A percentile compares a stretch with the other conserved stretches of the same genome.
Conservation (phyloP, 495 filamentous ascomycete species). For the Amphirosellinia nigrospora region DNA sequence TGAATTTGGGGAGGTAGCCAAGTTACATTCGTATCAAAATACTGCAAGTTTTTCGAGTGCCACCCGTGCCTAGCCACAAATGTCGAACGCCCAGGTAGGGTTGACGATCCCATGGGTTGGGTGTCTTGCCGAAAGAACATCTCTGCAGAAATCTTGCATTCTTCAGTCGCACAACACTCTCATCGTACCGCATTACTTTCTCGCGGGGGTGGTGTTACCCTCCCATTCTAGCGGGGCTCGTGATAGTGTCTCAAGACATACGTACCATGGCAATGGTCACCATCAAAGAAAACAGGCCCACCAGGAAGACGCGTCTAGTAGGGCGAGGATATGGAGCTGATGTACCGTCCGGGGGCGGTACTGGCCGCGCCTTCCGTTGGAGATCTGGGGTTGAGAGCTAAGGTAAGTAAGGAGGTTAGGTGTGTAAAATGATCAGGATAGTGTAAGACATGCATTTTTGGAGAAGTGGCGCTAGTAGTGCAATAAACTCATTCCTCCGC, state of each 20-base stretch:
- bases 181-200: neutral
- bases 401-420: neutral
- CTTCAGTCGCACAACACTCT: neutral
- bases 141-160: neutral
- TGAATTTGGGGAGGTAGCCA: neutral
- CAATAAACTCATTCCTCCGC: slow-evolving; percentile 23
- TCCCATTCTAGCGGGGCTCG: slow-evolving; percentile 13
- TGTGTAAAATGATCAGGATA: neutral
- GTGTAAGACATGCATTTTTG: slow-evolving; percentile 4
- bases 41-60: neutral
- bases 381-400: slow-evolving; percentile 11
- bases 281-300: neutral
- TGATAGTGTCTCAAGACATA: slow-evolving; percentile 21
- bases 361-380: neutral
- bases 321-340: neutral
- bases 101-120: slow-evolving; percentile 28
- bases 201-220: slow-evolving; percentile 9
- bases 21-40: neutral
- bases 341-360: slow-evolving; percentile 1
- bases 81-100: neutral
- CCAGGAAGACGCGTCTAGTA: neutral
- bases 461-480: slow-evolving; percentile 1
- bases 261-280: neutral
- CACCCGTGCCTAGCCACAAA: neutral
- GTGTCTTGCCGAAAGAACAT: neutral